Evolutionary conservation across 768 basidiomycete species (phyloP), one percentile per base, ranked within the genome.

Genomic region (Agaricus sinodeliciosus): DNA sequence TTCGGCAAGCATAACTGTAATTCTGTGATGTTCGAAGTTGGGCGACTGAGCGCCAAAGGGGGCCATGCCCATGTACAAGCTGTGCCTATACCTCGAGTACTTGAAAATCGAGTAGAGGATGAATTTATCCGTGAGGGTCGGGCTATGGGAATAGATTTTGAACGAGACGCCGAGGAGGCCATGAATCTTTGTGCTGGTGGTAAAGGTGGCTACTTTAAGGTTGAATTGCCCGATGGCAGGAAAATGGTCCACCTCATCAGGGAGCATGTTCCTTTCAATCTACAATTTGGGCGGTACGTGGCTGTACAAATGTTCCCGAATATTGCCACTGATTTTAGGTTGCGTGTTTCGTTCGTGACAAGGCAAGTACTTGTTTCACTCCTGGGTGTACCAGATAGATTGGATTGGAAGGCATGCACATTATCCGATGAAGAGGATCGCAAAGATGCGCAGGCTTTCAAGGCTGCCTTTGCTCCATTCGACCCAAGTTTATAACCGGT

Each of bases 21-120:
- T 1, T 75, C 87, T 18, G 85, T 98, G 25, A 75, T 82, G 36
- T 97, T 94, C 60, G 96, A 98, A 69, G 84, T 97, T 18, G 90
- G 86, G 11, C 79, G 94, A 7, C 66, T 93, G 40, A 80, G 80
- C 52, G 80, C 85, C 2, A 89, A 88, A 67, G 94, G 93, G 9
- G 95, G 94, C 0, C 96, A 99, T 62, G 94, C 93, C 12, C 95
- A 98, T 67, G 74, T 96, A 7, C 96, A 98, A 65, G 84, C 79
- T 34, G 79, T 91, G 0, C 90, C 94, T 22, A 67, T 94, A 5
- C 91, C 93, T 0, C 57, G 67, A n/a, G 73, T 73, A 39, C 65
- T 90, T 36, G 69, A 81, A 57, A 73, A 78, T 44, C 72, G 79
- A 54, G 78, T 95, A 9, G 87, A 87, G 64, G 70, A 77, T 9